A percentile compares a stretch with the other conserved stretches of the same genome.
These are phyloP conservation scores for Paramecium sonneborni DNA, from an alignment of 73 alveolate genomes.

Conservation along the genomic window DNA sequence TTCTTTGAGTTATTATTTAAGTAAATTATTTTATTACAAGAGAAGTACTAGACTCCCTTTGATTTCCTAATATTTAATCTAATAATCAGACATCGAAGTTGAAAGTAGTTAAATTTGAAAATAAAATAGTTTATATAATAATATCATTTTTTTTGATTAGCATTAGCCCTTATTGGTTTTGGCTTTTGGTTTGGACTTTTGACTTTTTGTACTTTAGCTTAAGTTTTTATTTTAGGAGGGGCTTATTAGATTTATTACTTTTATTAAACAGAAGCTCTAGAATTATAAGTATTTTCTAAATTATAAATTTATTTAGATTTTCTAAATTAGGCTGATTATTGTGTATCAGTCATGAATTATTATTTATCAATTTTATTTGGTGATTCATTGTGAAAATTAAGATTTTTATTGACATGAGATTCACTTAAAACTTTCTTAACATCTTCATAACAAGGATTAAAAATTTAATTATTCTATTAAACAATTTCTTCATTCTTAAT, in stretches of 20 bases:
- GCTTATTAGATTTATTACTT: background rate
- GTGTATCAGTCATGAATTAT: background rate
- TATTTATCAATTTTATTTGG: background rate
- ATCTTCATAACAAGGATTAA: slow-evolving; percentile 55
- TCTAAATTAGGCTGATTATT: background rate
- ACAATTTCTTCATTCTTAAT: background rate
- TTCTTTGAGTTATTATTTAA: slow-evolving; percentile 42
- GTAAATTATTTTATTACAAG: slow-evolving; percentile 7
- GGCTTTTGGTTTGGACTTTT: background rate
- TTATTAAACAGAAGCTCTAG: background rate
- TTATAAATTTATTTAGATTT: background rate
- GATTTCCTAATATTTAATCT: slow-evolving; percentile 1
- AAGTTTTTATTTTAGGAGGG: background rate
- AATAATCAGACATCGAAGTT: slow-evolving; percentile 1
- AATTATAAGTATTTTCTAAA: background rate
- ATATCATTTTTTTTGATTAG: background rate
- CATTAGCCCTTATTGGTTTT: background rate
- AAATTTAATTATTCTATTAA: background rate
- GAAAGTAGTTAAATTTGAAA: background rate
- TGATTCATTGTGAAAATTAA: background rate
- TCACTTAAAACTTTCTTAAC: slow-evolving; percentile 49
- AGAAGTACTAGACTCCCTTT: slow-evolving; percentile 4
- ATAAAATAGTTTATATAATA: background rate
- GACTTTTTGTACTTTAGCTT: background rate
- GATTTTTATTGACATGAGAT: background rate